phyloP scores from a whole-genome alignment of 2,329 filamentous ascomycete genomes.

The Dryadomyces quercus-mongolicae region DNA sequence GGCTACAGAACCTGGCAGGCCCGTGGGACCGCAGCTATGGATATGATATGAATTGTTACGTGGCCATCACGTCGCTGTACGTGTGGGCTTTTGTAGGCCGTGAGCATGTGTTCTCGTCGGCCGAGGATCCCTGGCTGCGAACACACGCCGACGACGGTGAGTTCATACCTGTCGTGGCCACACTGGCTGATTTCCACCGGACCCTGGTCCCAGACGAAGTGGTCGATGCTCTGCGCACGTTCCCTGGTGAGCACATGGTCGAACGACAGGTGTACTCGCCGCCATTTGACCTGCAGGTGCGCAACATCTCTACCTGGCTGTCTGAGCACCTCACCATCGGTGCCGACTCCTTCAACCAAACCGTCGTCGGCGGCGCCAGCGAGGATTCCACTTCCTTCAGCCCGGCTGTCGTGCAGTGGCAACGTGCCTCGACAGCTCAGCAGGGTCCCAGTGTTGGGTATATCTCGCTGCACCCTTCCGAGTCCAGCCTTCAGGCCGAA shows the following conservation, averaged over 20 bases:
- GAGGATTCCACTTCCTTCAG: constrained; percentile 41
- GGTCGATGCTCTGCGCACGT: constrained; percentile 27
- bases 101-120: constrained; percentile 17
- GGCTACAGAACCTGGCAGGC: constrained; percentile 47
- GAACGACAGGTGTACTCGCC: constrained; percentile 41
- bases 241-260: constrained; percentile 40
- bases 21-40: constrained; percentile 54
- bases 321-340: constrained; percentile 46
- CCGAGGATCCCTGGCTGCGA: constrained; percentile 22
- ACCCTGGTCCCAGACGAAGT: constrained; percentile 15
- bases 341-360: constrained; percentile 44
- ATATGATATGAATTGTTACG: constrained; percentile 51
- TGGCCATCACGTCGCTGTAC: constrained; percentile 44
- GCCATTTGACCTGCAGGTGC: constrained; percentile 40
- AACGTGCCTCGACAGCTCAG: constrained; percentile 13
- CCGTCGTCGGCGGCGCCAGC: constrained; percentile 40
- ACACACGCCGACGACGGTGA: constrained; percentile 48
- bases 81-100: constrained; percentile 47
- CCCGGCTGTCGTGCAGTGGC: constrained; percentile 49
- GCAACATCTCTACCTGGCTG: constrained; percentile 49
- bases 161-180: constrained; percentile 41
- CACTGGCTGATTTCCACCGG: not conserved
- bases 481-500: constrained; percentile 26
- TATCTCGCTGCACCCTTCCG: constrained; percentile 21
- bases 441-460: constrained; percentile 21